A percentile compares a stretch with the other conserved stretches of the same genome.
Conservation (phyloP, 2,329 filamentous ascomycete genomes). For the Aspergillus sp. region DNA sequence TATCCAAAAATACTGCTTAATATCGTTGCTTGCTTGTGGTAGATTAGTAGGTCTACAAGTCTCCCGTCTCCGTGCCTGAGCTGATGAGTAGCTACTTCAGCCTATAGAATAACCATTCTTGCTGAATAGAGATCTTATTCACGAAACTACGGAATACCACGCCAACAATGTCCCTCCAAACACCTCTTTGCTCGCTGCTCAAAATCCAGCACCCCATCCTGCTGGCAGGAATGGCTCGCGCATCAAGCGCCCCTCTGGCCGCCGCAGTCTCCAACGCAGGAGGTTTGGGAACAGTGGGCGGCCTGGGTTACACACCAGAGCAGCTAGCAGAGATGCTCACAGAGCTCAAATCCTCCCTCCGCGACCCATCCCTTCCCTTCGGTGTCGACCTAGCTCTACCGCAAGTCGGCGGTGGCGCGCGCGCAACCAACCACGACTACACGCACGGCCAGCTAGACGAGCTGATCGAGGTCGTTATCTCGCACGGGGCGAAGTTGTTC, state of each 20-base stretch:
- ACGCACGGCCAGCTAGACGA: conserved; percentile 82
- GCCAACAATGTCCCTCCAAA: conserved; percentile 51
- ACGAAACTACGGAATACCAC: neutral
- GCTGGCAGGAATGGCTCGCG: conserved; percentile 88
- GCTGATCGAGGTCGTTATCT: conserved; percentile 76
- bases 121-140: no score
- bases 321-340: conserved; percentile 71
- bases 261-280: conserved; percentile 85
- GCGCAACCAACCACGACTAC: conserved; percentile 94
- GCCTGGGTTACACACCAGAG: conserved; percentile 62
- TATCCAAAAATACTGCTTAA: no score
- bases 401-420: conserved; percentile 72
- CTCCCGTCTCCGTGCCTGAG: no score
- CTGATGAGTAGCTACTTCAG: no score
- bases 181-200: conserved; percentile 69
- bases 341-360: conserved; percentile 71
- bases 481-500: conserved; percentile 75
- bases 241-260: conserved; percentile 67
- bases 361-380: conserved; percentile 63
- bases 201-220: conserved; percentile 82
- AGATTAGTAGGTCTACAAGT: no score
- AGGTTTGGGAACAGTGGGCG: conserved; percentile 59
- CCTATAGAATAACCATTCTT: no score
- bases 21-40: no score
- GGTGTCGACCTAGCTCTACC: conserved; percentile 87